Evolutionary conservation across 331 rosid species (phyloP).

Genomic region (Quercus lobata): DNA sequence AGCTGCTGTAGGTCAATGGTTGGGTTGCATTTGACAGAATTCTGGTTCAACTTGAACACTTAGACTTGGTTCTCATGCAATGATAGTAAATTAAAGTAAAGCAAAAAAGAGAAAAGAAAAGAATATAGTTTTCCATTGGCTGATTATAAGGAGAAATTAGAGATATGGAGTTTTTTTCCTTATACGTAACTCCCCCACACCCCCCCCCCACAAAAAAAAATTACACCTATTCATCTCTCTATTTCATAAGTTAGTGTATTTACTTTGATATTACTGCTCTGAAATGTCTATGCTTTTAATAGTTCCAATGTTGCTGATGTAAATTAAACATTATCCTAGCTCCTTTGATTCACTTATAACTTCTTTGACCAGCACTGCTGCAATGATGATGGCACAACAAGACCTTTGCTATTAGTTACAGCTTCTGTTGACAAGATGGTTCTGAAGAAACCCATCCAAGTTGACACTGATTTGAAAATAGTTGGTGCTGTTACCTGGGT

Average conservation of each 20-base stretch:
- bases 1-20: background rate
- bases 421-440: constrained; percentile 96
- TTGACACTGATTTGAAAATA: constrained; percentile 60
- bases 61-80: background rate
- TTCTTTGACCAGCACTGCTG: constrained; percentile 60
- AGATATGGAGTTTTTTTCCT: too few relatives aligned
- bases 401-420: constrained; percentile 77
- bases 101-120: too few relatives aligned
- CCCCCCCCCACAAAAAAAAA: too few relatives aligned
- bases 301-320: background rate
- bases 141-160: too few relatives aligned
- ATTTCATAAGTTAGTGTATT: background rate
- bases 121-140: too few relatives aligned
- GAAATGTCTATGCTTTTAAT: background rate
- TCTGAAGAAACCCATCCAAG: constrained; percentile 59
- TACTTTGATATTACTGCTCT: background rate
- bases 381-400: constrained; percentile 59
- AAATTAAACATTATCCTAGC: background rate
- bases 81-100: too few relatives aligned
- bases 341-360: background rate
- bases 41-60: background rate
- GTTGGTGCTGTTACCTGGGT: constrained; percentile 93
- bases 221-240: too few relatives aligned
- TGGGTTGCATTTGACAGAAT: background rate
- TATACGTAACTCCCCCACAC: too few relatives aligned